Percentiles rank a stretch among this genome's conserved stretches.
These are phyloP conservation scores for Pichia scutulata DNA, from an alignment of 805 yeast species.

Conservation along the genomic window DNA sequence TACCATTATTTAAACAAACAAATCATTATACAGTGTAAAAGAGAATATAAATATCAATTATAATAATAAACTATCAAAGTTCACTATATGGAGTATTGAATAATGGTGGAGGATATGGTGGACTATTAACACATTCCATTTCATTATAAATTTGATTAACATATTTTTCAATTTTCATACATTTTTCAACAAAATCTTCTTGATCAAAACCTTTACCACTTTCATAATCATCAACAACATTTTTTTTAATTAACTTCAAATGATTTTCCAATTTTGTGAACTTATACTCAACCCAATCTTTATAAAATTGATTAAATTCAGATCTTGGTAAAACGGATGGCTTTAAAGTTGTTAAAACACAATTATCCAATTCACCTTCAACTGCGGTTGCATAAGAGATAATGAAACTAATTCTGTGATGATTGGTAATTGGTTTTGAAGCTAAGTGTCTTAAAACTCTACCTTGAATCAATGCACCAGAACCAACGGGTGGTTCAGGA, in stretches of 20 bases:
- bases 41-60: not conserved
- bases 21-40: too few relatives aligned
- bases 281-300: conserved; percentile 30
- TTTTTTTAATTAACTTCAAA: conserved; percentile 17
- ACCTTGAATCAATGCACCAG: conserved; percentile 42
- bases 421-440: conserved; percentile 33
- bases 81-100: conserved; percentile 19
- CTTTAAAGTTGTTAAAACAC: conserved; percentile 24
- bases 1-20: too few relatives aligned
- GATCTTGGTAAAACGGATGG: conserved; percentile 30
- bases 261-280: conserved; percentile 23
- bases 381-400: conserved; percentile 24
- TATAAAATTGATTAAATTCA: conserved; percentile 26
- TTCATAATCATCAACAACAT: conserved; percentile 13
- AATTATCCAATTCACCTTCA: conserved; percentile 24
- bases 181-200: conserved; percentile 19
- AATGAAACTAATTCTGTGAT: conserved; percentile 28
- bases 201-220: conserved; percentile 26
- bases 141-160: conserved; percentile 25
- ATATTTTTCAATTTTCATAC: conserved; percentile 25
- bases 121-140: conserved; percentile 26
- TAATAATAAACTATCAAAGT: not conserved
- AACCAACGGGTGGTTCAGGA: conserved; percentile 37
- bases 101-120: conserved; percentile 22
- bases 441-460: conserved; percentile 40